These are phyloP conservation scores for Chalaropsis ovoidea DNA, from an alignment of 2,329 filamentous ascomycete species.

Conservation along the genomic window DNA sequence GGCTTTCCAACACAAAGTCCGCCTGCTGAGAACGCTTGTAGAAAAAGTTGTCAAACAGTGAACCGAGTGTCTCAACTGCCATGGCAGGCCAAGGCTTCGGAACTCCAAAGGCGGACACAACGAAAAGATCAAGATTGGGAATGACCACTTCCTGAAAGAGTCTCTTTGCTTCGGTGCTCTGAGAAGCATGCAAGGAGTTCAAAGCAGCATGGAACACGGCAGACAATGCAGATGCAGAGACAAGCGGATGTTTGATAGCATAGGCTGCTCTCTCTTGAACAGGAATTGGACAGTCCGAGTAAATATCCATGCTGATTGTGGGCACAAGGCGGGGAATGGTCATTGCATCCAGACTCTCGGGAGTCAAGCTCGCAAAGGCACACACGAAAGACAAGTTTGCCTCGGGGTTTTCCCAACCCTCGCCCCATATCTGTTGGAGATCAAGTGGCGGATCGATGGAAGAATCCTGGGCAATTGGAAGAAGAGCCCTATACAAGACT, in stretches of 20 bases:
- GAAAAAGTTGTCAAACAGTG: constrained; percentile 74
- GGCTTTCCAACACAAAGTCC: constrained; percentile 79
- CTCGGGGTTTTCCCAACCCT: constrained; percentile 73
- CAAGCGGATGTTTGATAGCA: constrained; percentile 74
- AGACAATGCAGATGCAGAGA: constrained; percentile 74
- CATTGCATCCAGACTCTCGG: constrained; percentile 69
- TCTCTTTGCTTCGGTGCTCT: constrained; percentile 53
- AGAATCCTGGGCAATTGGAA: constrained; percentile 56
- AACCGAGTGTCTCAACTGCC: constrained; percentile 64
- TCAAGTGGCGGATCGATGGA: constrained; percentile 53
- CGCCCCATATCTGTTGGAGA: constrained; percentile 83
- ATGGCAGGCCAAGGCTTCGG: constrained; percentile 66
- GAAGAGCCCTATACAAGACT: constrained; percentile 65
- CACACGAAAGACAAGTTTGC: constrained; percentile 90
- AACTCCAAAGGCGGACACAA: constrained; percentile 67
- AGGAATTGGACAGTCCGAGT: constrained; percentile 40
- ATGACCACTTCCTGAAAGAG: constrained; percentile 58
- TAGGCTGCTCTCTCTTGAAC: constrained; percentile 45
- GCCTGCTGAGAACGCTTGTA: constrained; percentile 66
- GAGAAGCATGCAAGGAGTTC: constrained; percentile 50
- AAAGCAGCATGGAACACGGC: constrained; percentile 57
- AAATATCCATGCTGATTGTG: constrained; percentile 58
- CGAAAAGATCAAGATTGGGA: constrained; percentile 66
- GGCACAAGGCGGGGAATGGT: constrained; percentile 72
- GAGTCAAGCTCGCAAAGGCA: constrained; percentile 67